Conservation (phyloP, 2,329 filamentous ascomycete genomes). For the Fusarium oligoseptatum region DNA sequence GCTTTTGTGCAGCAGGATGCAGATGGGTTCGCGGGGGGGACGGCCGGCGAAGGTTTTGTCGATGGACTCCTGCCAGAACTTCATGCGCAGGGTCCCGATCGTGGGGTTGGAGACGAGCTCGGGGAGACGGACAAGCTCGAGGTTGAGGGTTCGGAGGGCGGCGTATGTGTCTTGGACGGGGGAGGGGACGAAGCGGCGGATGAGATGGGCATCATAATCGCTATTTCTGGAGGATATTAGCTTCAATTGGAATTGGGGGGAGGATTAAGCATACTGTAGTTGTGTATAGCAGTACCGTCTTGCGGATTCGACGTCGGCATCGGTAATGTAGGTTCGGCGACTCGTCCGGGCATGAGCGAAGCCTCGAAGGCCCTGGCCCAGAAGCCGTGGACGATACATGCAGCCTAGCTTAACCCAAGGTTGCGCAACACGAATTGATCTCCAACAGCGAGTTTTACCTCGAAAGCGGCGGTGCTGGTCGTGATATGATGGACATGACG, state of each 20-base stretch:
- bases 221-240: slow-evolving; percentile 71
- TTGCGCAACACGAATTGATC: background rate
- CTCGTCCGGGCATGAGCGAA: slow-evolving; percentile 45
- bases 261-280: slow-evolving; percentile 57
- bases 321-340: slow-evolving; percentile 61
- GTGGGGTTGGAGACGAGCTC: slow-evolving; percentile 90
- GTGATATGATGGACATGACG: slow-evolving; percentile 30
- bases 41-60: slow-evolving; percentile 80
- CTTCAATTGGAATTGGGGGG: background rate
- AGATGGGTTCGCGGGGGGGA: slow-evolving; percentile 92
- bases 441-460: background rate
- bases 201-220: slow-evolving; percentile 88
- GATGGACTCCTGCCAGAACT: slow-evolving; percentile 94
- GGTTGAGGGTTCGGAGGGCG: slow-evolving; percentile 90
- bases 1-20: slow-evolving; percentile 82
- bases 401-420: slow-evolving; percentile 15
- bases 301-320: slow-evolving; percentile 66
- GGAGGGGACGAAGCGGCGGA: slow-evolving; percentile 85
- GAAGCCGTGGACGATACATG: slow-evolving; percentile 57
- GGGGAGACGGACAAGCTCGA: slow-evolving; percentile 90
- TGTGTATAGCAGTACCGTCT: slow-evolving; percentile 67
- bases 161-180: slow-evolving; percentile 86
- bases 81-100: slow-evolving; percentile 88
- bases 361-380: slow-evolving; percentile 56
- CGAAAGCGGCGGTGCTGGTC: slow-evolving; percentile 8